Conservation (phyloP, 1,139 yeast species). For the Wickerhamomyces sp. region DNA sequence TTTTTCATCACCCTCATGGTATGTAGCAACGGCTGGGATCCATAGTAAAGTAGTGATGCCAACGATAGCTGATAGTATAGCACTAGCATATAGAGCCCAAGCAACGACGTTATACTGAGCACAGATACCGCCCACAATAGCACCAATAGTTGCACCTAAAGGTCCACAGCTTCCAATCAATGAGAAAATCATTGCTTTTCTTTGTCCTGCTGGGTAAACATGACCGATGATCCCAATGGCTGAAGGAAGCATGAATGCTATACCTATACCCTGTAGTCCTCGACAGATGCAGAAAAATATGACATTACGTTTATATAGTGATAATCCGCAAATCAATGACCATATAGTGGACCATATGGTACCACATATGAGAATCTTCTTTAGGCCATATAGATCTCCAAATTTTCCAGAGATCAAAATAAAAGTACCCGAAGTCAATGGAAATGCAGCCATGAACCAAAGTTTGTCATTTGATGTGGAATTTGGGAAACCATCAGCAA, state of each 20-base stretch:
- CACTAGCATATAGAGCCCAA: constrained; percentile 47
- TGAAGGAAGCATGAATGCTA: constrained; percentile 49
- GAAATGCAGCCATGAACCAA: constrained; percentile 58
- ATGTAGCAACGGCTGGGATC: constrained; percentile 40
- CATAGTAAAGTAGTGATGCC: constrained; percentile 28
- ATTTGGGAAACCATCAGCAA: constrained; percentile 25
- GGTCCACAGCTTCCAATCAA: constrained; percentile 54
- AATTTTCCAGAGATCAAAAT: constrained; percentile 47
- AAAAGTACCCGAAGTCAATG: constrained; percentile 52
- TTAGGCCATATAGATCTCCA: constrained; percentile 53
- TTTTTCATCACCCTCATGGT: constrained; percentile 10
- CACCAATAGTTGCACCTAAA: constrained; percentile 48
- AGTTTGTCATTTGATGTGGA: constrained; percentile 29
- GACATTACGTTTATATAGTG: constrained; percentile 39
- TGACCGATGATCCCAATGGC: constrained; percentile 49
- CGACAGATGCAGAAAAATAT: constrained; percentile 46
- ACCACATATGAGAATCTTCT: constrained; percentile 38
- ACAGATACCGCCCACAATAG: constrained; percentile 44
- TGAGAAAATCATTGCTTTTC: constrained; percentile 49
- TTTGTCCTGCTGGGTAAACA: constrained; percentile 38
- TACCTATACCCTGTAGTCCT: constrained; percentile 53
- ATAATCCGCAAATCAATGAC: constrained; percentile 46
- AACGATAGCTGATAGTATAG: constrained; percentile 34
- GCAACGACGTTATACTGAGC: constrained; percentile 45
- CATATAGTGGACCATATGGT: constrained; percentile 41